These are phyloP conservation scores for Elsinoe ampelina DNA, from an alignment of 2,329 filamentous ascomycete genomes.

Conservation along the genomic window DNA sequence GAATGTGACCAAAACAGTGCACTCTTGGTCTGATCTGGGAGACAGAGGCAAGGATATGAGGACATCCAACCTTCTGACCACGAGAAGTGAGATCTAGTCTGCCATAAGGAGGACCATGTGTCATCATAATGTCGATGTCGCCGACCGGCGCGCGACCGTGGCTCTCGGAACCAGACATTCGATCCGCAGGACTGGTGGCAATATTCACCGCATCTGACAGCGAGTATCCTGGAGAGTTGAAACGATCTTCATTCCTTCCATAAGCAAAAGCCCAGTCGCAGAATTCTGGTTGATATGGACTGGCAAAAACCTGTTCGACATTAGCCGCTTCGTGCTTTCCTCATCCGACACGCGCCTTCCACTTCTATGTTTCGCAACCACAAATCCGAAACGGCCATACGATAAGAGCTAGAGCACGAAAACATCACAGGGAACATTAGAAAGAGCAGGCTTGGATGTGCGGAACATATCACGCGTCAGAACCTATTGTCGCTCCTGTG, in stretches of 20 bases:
- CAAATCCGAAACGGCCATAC: not conserved
- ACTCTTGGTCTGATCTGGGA: conserved; percentile 42
- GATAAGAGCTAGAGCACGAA: not conserved
- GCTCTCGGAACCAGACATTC: not conserved
- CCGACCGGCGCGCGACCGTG: conserved; percentile 20
- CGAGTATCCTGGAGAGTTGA: conserved; percentile 31
- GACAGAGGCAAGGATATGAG: conserved; percentile 44
- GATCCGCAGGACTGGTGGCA: conserved; percentile 29
- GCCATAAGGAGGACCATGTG: conserved; percentile 49
- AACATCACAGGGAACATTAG: too few species aligned
- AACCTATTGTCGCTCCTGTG: too few species aligned
- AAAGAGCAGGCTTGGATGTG: not conserved
- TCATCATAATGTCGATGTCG: conserved; percentile 52
- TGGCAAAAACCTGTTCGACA: conserved; percentile 38
- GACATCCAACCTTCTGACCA: conserved; percentile 42
- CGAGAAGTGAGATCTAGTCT: conserved; percentile 39
- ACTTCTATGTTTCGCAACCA: not conserved
- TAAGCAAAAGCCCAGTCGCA: conserved; percentile 50
- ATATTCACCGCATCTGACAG: conserved; percentile 25
- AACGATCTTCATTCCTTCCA: conserved; percentile 41
- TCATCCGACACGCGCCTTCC: not conserved
- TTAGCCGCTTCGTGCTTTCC: not conserved
- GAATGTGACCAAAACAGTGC: conserved; percentile 57
- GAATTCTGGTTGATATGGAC: conserved; percentile 48
- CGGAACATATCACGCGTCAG: too few species aligned